Conservation (phyloP, 2,329 filamentous ascomycete species). For the Colletotrichum caudatum region DNA sequence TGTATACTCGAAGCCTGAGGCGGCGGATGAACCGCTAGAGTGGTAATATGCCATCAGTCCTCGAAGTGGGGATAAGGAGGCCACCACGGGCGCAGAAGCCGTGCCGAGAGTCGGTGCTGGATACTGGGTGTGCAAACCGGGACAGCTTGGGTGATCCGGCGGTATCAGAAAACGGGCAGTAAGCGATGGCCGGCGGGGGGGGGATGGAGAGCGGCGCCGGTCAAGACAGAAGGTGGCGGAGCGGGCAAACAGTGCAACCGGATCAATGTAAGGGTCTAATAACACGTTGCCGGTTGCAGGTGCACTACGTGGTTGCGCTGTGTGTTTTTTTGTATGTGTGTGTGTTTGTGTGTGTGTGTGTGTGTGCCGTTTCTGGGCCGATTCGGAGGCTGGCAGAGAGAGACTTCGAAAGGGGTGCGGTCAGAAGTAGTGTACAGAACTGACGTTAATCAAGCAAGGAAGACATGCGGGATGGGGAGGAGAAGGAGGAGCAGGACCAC, state of each 20-base stretch:
- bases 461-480: constrained; percentile 39
- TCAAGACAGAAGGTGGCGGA: constrained; percentile 7
- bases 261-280: constrained; percentile 36
- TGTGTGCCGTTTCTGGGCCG: constrained; percentile 26
- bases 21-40: constrained; percentile 38
- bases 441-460: constrained; percentile 41
- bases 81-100: not conserved
- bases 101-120: not conserved
- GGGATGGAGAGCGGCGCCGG: not conserved
- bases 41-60: constrained; percentile 40
- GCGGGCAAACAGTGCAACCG: constrained; percentile 21
- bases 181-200: not conserved
- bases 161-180: not conserved
- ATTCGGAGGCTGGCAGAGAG: constrained; percentile 33
- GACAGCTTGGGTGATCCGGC: not conserved
- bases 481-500: constrained; percentile 36
- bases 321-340: too few species aligned
- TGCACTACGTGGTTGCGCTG: constrained; percentile 21
- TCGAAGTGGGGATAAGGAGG: not conserved
- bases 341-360: constrained; percentile 16
- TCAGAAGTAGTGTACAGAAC: constrained; percentile 24
- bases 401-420: constrained; percentile 34
- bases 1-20: constrained; percentile 39
- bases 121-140: not conserved
- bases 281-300: constrained; percentile 34